These are phyloP conservation scores for Candida namnaoensis DNA, from an alignment of 805 yeast genomes.

Conservation along the genomic window DNA sequence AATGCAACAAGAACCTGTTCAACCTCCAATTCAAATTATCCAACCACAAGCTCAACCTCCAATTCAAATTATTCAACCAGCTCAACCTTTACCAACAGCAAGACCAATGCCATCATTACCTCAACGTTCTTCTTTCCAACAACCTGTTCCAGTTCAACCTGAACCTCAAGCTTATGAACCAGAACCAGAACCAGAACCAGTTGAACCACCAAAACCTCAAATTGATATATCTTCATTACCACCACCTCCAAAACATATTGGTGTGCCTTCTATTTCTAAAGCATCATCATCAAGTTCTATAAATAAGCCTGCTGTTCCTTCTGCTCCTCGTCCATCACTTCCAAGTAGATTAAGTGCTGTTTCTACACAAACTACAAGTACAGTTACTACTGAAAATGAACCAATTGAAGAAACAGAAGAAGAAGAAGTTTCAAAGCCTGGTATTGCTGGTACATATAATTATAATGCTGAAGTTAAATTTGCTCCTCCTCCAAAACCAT, in stretches of 20 bases:
- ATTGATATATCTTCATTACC: too few species aligned
- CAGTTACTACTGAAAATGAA: slow-evolving; percentile 2
- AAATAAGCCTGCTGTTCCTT: too few species aligned
- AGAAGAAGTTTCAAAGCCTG: slow-evolving; percentile 8
- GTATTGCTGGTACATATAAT: slow-evolving; percentile 25
- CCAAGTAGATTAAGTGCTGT: too few species aligned
- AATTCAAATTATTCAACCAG: slow-evolving; percentile 5
- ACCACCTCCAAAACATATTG: too few species aligned
- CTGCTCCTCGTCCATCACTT: too few species aligned
- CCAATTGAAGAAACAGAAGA: slow-evolving; percentile 3
- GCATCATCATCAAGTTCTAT: too few species aligned
- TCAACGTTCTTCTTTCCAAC: background rate
- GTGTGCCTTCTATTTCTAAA: too few species aligned
- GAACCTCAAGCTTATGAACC: background rate
- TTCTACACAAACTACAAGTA: too few species aligned
- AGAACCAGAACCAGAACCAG: background rate
- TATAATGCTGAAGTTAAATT: slow-evolving; percentile 24
- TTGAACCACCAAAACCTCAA: too few species aligned
- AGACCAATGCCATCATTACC: background rate
- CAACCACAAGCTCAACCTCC: background rate
- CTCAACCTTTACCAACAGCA: background rate
- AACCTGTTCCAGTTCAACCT: background rate
- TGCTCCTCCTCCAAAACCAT: slow-evolving; percentile 31
- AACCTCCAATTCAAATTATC: slow-evolving; percentile 8
- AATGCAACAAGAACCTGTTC: too few species aligned